Evolutionary conservation across 257 asterid species (phyloP), one percentile per base, ranked within the genome.

Genomic region (Ballota nigra): DNA sequence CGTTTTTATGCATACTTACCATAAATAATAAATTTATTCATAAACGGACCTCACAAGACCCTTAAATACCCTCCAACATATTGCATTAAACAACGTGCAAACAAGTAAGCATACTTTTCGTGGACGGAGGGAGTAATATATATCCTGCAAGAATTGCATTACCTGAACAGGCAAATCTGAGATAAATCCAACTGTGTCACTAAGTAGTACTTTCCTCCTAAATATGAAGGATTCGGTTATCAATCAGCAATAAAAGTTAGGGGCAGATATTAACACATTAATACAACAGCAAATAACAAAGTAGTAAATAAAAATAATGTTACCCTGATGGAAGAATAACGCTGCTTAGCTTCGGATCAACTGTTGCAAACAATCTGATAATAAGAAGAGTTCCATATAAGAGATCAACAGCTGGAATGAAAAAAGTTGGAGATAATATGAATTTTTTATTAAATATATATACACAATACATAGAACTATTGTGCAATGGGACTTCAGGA

Each of bases 151-250:
- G 77, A 63, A 43, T 67, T 68, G 12, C 56, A 45, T 59, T 78
- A 91, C 99, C 98, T 91, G 98, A 77, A 89, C 89, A 61, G 99
- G 99, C 78, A 92, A 82, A 76, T 95, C 96, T 45, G 98, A 95
- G 82, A 95, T 88, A 68, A 95, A 95, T 60, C 99, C 99, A 63
- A 95, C 99, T 24, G 98, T 92, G 86, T 92, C 98, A 69, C 99
- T 92, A 65, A 95, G 93, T 72, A 95, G 88, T 68, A 89, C 89
- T 86, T 92, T 88, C 84, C 91, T 87, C 92, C 98, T 95, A 84
- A 56, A 78, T 28, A 70, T 52, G 23, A n/a, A 60, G 52, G 31
- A 70, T 71, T 33, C 80, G 77, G 76, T 79, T 43, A 75, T 47
- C 47, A 9, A 72, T 53, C 26, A 63, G 47, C 26, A 10, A 68